Evolutionary conservation across 352 stramenopile genomes (phyloP).

Genomic region (Elongisporangium senticosum): DNA sequence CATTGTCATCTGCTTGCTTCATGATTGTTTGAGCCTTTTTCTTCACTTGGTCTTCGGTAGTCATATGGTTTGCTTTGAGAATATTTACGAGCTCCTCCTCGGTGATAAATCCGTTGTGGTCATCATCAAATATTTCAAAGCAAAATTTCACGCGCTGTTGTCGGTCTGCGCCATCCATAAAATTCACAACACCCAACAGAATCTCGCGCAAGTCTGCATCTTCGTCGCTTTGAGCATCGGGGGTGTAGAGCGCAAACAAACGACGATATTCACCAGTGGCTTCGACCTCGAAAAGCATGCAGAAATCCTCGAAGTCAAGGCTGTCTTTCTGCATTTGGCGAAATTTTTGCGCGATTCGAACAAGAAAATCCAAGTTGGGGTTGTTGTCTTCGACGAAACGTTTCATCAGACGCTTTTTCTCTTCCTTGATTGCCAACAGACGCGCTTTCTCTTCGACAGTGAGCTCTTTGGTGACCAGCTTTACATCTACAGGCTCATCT

Average conservation of each 20-base stretch:
- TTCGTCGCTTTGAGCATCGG: constrained; percentile 55
- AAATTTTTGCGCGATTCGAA: constrained; percentile 54
- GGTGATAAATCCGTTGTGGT: constrained; percentile 88
- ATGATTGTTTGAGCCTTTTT: constrained; percentile 87
- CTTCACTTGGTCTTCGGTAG: constrained; percentile 58
- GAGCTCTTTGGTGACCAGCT: constrained; percentile 26
- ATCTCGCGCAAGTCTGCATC: constrained; percentile 87
- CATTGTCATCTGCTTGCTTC: constrained; percentile 75
- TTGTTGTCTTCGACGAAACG: constrained; percentile 65
- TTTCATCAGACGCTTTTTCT: constrained; percentile 68
- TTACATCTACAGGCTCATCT: constrained; percentile 15
- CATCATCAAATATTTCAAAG: constrained; percentile 94
- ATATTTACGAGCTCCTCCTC: constrained; percentile 89
- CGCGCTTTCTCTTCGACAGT: constrained; percentile 45
- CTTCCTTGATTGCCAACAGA: constrained; percentile 55
- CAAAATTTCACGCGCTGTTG: constrained; percentile 89
- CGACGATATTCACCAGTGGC: constrained; percentile 85
- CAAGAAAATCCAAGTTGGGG: constrained; percentile 55
- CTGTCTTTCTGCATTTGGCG: constrained; percentile 44
- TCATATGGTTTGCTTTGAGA: constrained; percentile 89
- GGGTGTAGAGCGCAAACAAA: constrained; percentile 82
- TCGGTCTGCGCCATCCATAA: constrained; percentile 62
- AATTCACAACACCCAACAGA: constrained; percentile 89
- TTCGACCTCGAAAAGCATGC: constrained; percentile 80
- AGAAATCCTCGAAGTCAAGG: constrained; percentile 79